Conservation (phyloP, 768 basidiomycete genomes). For the Tricholoma matsutake region DNA sequence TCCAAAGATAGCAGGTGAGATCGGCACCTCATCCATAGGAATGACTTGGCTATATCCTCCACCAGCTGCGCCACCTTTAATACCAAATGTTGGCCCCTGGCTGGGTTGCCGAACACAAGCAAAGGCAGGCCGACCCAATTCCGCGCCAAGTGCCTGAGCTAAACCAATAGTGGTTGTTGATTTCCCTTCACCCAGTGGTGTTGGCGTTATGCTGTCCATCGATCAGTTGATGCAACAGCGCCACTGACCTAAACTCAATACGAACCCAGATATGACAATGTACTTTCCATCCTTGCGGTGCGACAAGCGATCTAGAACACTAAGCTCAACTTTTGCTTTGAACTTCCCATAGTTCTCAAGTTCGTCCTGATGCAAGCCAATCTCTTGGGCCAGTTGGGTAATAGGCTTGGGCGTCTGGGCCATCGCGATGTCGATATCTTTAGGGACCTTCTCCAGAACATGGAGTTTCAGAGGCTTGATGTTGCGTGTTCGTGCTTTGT, state of each 20-base stretch:
- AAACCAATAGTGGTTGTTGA: constrained; percentile 97
- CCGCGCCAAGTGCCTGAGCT: constrained; percentile 93
- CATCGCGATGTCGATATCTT: constrained; percentile 95
- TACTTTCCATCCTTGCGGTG: constrained; percentile 94
- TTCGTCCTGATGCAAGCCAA: constrained; percentile 83
- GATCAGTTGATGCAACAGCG: constrained; percentile 11
- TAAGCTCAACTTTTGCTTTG: constrained; percentile 96
- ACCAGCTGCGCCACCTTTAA: constrained; percentile 98
- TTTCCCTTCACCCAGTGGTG: constrained; percentile 96
- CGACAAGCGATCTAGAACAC: constrained; percentile 76
- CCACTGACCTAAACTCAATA: not conserved
- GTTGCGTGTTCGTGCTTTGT: constrained; percentile 59
- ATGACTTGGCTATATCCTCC: constrained; percentile 99
- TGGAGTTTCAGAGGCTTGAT: constrained; percentile 78
- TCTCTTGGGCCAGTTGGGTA: constrained; percentile 78
- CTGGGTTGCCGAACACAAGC: constrained; percentile 98
- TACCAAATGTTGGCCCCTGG: constrained; percentile 98
- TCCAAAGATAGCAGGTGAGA: not conserved
- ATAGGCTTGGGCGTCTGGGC: constrained; percentile 93
- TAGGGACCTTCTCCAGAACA: constrained; percentile 84
- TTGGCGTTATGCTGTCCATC: constrained; percentile 79
- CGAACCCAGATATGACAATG: constrained; percentile 87
- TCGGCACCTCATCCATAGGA: constrained; percentile 91
- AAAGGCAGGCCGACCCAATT: constrained; percentile 88
- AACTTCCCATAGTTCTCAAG: constrained; percentile 93